Evolutionary conservation across 768 basidiomycete species (phyloP).

Genomic region (Pisolithus microcarpus): DNA sequence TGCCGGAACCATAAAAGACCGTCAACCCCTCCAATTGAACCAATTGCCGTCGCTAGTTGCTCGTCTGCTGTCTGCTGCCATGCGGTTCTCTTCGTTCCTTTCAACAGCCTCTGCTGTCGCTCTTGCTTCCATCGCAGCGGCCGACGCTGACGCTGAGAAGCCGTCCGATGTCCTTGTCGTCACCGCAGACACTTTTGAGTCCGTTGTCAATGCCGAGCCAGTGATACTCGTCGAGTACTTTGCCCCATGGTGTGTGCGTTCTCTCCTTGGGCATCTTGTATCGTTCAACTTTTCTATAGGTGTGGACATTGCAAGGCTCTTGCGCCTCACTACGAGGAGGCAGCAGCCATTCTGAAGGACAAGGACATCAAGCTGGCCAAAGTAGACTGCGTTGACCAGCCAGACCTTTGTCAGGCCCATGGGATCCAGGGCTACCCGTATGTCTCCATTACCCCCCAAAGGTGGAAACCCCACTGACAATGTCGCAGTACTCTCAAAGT

Average conservation of each 20-base stretch:
- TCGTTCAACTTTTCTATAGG: constrained; percentile 34
- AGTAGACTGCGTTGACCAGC: constrained; percentile 93
- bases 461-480: neutral
- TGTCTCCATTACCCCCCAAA: constrained; percentile 24
- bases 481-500: constrained; percentile 73
- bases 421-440: constrained; percentile 94
- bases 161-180: constrained; percentile 77
- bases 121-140: constrained; percentile 47
- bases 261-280: neutral
- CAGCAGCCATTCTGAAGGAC: constrained; percentile 87
- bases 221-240: constrained; percentile 94
- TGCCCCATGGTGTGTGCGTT: constrained; percentile 60
- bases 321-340: constrained; percentile 90
- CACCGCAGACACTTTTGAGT: constrained; percentile 61
- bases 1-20: constrained; percentile 16
- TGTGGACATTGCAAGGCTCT: constrained; percentile 96
- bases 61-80: constrained; percentile 31
- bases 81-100: constrained; percentile 55
- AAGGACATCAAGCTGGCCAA: constrained; percentile 88
- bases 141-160: constrained; percentile 33
- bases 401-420: constrained; percentile 82
- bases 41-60: neutral
- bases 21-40: neutral
- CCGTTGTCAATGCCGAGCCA: constrained; percentile 54
- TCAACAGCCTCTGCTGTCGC: constrained; percentile 47